Evolutionary conservation across 345 rosid genomes (phyloP).

Genomic region (Raphanus sativus): DNA sequence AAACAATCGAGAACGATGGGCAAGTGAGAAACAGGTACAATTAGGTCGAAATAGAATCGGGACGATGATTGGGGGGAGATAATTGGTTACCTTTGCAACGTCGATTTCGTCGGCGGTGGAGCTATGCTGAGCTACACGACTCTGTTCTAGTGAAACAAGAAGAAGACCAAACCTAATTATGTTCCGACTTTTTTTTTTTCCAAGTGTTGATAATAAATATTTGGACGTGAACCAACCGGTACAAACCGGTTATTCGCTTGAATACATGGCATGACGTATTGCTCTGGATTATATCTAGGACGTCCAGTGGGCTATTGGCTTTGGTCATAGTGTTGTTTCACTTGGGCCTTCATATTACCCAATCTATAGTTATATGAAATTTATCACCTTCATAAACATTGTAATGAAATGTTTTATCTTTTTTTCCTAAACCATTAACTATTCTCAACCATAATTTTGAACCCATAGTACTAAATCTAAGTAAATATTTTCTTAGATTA

Average conservation of each 20-base stretch:
- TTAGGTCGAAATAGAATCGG: not conserved
- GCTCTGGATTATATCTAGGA: not conserved
- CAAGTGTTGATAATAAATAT: too few relatives aligned
- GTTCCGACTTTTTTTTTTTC: not conserved
- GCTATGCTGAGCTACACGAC: conserved; percentile 8
- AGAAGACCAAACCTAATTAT: conserved; percentile 19
- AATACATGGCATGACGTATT: conserved; percentile 5
- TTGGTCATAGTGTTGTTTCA: not conserved
- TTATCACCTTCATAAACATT: not conserved
- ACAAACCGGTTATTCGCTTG: conserved; percentile 3
- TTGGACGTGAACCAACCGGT: conserved; percentile 18
- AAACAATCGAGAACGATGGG: not conserved
- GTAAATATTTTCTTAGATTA: not conserved
- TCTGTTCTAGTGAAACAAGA: not conserved
- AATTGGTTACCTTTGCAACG: conserved; percentile 13
- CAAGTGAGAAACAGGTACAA: not conserved
- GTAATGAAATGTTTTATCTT: too few relatives aligned
- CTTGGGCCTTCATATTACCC: not conserved
- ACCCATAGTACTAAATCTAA: not conserved
- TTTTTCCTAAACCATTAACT: not conserved
- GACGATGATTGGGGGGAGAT: not conserved
- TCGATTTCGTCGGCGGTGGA: conserved; percentile 25
- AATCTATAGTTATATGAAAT: not conserved
- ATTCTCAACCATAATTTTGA: not conserved
- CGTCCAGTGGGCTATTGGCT: not conserved